These are phyloP conservation scores for Xylaria sp. DNA, from an alignment of 2,329 filamentous ascomycete species.

Conservation along the genomic window DNA sequence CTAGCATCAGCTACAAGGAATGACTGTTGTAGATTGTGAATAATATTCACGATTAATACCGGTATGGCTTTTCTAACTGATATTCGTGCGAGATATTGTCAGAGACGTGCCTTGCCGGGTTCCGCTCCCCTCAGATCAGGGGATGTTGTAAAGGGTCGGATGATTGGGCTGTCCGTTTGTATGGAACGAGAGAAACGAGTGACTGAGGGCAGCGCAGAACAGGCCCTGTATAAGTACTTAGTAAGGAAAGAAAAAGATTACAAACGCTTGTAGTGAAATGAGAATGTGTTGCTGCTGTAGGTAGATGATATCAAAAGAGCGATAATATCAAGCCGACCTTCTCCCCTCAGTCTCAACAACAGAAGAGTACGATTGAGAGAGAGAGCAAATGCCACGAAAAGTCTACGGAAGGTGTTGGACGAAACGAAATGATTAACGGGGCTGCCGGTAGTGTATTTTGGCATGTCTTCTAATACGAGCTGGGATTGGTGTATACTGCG, in stretches of 20 bases:
- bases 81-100: constrained; percentile 39
- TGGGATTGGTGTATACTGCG: constrained; percentile 33
- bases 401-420: constrained; percentile 10
- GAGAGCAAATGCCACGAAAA: constrained; percentile 16
- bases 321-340: constrained; percentile 32
- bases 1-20: constrained; percentile 40
- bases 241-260: neutral
- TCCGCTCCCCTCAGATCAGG: constrained; percentile 48
- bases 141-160: constrained; percentile 37
- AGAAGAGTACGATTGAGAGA: constrained; percentile 23
- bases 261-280: constrained; percentile 6
- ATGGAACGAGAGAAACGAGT: constrained; percentile 39
- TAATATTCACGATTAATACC: constrained; percentile 35
- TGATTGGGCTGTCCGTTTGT: constrained; percentile 39
- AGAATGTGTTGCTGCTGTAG: constrained; percentile 22
- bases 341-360: constrained; percentile 13
- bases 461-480: constrained; percentile 28
- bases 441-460: constrained; percentile 23
- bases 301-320: constrained; percentile 39
- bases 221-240: neutral
- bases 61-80: constrained; percentile 36
- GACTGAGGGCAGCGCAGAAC: constrained; percentile 34
- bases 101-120: constrained; percentile 43
- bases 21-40: constrained; percentile 30
- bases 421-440: constrained; percentile 28